Percentiles rank a stretch among this genome's conserved stretches.
These are phyloP conservation scores for Rhamnella rubrinervis DNA, from an alignment of 331 rosid genomes.

Conservation along the genomic window DNA sequence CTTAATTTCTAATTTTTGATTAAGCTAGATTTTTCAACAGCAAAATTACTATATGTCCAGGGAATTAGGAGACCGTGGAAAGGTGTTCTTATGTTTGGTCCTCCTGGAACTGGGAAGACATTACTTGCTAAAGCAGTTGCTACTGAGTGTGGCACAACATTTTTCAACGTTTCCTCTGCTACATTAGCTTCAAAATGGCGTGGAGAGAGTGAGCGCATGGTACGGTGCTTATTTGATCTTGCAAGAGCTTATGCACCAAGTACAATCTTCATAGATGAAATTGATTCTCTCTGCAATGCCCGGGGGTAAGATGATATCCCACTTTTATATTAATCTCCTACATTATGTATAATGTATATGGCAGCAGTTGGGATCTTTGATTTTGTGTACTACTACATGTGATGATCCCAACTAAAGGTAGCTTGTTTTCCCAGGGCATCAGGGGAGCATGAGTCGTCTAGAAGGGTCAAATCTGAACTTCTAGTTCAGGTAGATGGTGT, in stretches of 20 bases:
- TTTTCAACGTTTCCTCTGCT: slow-evolving; percentile 94
- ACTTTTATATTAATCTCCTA: neutral
- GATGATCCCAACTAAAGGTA: slow-evolving; percentile 22
- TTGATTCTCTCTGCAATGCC: slow-evolving; percentile 91
- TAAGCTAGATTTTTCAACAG: slow-evolving; percentile 16
- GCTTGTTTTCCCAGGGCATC: slow-evolving; percentile 68
- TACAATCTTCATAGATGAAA: slow-evolving; percentile 95
- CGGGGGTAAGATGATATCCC: slow-evolving; percentile 55
- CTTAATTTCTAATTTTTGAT: neutral
- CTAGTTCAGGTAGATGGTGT: slow-evolving; percentile 99
- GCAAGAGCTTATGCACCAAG: slow-evolving; percentile 98
- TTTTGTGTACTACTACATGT: slow-evolving; percentile 2
- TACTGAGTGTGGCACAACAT: slow-evolving; percentile 96
- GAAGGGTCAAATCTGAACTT: slow-evolving; percentile 97
- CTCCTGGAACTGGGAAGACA: slow-evolving; percentile 99
- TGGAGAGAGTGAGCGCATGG: slow-evolving; percentile 99
- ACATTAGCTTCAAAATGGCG: slow-evolving; percentile 99
- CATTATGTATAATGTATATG: too few species aligned
- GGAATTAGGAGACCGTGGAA: slow-evolving; percentile 99
- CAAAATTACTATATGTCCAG: slow-evolving; percentile 39
- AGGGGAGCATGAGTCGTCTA: slow-evolving; percentile 96
- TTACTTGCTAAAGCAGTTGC: slow-evolving; percentile 99
- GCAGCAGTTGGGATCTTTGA: too few species aligned
- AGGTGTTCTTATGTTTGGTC: slow-evolving; percentile 99
- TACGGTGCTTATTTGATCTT: slow-evolving; percentile 92